phyloP scores from a whole-genome alignment of 2,329 filamentous ascomycete genomes.

The Ophiocordyceps camponoti-floridani region DNA sequence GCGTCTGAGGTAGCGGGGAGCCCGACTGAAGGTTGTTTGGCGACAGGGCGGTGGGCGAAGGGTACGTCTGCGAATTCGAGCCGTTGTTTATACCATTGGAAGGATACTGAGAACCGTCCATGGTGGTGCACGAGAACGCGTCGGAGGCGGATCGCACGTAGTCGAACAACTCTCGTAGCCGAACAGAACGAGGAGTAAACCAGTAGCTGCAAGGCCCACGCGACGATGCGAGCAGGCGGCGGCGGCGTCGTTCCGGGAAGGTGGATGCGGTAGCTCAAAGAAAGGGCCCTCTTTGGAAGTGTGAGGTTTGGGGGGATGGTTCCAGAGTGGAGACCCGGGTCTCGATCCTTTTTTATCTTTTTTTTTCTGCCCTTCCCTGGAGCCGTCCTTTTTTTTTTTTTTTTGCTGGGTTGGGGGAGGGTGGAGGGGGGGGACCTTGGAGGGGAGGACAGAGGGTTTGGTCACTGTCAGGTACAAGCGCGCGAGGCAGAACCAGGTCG shows the following conservation, averaged over 20 bases:
- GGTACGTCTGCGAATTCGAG: constrained; percentile 28
- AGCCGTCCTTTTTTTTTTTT: constrained; percentile 6
- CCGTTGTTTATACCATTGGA: constrained; percentile 38
- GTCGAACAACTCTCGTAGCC: not conserved
- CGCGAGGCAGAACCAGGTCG: constrained; percentile 6
- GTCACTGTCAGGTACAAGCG: constrained; percentile 7
- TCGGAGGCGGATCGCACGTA: constrained; percentile 5
- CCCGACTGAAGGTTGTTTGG: constrained; percentile 31
- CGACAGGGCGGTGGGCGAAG: constrained; percentile 31
- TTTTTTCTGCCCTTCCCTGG: constrained; percentile 1
- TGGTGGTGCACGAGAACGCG: constrained; percentile 23
- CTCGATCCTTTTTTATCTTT: constrained; percentile 21
- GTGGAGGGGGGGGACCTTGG: constrained; percentile 1
- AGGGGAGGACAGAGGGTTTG: not conserved
- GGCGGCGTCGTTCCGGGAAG: constrained; percentile 11
- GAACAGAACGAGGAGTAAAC: constrained; percentile 1
- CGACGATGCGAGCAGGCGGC: constrained; percentile 9
- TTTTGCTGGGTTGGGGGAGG: constrained; percentile 1
- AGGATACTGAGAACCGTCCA: constrained; percentile 36
- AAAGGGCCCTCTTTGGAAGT: constrained; percentile 19
- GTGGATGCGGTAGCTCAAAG: constrained; percentile 20
- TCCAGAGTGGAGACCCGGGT: constrained; percentile 25
- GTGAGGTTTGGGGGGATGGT: constrained; percentile 23
- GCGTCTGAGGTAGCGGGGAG: constrained; percentile 31
- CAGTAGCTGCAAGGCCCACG: constrained; percentile 8